These are phyloP conservation scores for Mikania micrantha DNA, from an alignment of 129 eudicot species.

Conservation along the genomic window DNA sequence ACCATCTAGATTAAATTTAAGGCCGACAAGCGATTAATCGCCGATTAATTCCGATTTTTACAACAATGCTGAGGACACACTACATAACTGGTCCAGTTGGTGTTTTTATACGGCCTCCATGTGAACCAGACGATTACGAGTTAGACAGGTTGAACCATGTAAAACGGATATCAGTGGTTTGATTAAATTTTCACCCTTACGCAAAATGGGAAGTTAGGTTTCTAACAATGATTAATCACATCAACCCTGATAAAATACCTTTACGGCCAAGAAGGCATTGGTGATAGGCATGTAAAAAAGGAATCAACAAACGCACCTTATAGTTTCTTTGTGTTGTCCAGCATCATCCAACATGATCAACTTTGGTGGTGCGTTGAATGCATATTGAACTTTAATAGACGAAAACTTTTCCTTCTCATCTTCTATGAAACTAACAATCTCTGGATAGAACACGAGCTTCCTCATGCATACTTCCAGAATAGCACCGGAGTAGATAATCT, in stretches of 20 bases:
- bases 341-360: conserved; percentile 89
- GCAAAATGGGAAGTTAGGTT: neutral
- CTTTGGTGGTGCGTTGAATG: conserved; percentile 87
- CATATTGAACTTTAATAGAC: conserved; percentile 64
- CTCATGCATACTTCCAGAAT: conserved; percentile 89
- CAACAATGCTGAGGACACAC: too few species aligned
- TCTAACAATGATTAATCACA: neutral
- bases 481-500: conserved; percentile 80
- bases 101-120: too few species aligned
- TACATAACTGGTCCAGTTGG: too few species aligned
- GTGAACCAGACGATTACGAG: too few species aligned
- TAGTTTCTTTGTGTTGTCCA: conserved; percentile 69
- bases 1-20: too few species aligned
- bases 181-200: too few species aligned
- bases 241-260: conserved; percentile 1
- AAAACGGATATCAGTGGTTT: too few species aligned
- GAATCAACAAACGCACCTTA: conserved; percentile 44
- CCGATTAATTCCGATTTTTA: too few species aligned
- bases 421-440: conserved; percentile 82
- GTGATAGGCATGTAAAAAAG: conserved; percentile 5
- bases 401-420: conserved; percentile 86
- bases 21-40: too few species aligned
- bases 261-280: neutral
- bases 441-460: conserved; percentile 91
- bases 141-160: too few species aligned